These are phyloP conservation scores for Mycotypha africana DNA, from an alignment of 371 early-diverging fungal genomes.

Conservation along the genomic window DNA sequence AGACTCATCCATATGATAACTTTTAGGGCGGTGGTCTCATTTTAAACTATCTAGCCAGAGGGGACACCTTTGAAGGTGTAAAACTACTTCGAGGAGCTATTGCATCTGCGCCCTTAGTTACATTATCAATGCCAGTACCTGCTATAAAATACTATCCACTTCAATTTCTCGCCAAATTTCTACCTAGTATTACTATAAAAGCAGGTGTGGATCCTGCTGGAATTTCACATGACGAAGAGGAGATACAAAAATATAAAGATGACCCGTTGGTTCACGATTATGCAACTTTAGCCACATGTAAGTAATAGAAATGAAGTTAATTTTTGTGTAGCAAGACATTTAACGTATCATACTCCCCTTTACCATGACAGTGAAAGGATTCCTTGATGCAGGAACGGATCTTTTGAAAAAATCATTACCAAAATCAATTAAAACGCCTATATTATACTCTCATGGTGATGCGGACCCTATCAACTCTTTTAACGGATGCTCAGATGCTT, in stretches of 20 bases:
- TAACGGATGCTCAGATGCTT: conserved; percentile 31
- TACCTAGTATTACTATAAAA: conserved; percentile 43
- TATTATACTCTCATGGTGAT: conserved; percentile 43
- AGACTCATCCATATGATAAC: not conserved
- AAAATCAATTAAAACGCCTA: conserved; percentile 23
- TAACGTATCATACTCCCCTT: not conserved
- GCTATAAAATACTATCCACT: conserved; percentile 30
- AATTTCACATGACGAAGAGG: conserved; percentile 43
- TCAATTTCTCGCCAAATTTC: conserved; percentile 24
- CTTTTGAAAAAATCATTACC: conserved; percentile 15
- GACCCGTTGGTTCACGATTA: conserved; percentile 55
- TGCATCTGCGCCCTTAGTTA: conserved; percentile 36
- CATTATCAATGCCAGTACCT: conserved; percentile 29
- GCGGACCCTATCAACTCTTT: conserved; percentile 43
- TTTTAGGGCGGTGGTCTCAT: conserved; percentile 52
- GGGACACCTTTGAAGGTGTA: conserved; percentile 30
- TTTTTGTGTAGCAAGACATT: not conserved
- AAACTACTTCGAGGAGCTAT: conserved; percentile 41
- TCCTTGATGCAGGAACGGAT: conserved; percentile 27
- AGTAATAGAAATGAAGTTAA: not conserved
- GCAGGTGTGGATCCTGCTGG: conserved; percentile 31
- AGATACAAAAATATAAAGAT: conserved; percentile 36
- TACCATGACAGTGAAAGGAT: conserved; percentile 19
- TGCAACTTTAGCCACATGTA: conserved; percentile 38
- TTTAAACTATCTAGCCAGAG: conserved; percentile 46